phyloP scores from a whole-genome alignment of 176 grass and related monocot genomes.

The Avena eriantha region DNA sequence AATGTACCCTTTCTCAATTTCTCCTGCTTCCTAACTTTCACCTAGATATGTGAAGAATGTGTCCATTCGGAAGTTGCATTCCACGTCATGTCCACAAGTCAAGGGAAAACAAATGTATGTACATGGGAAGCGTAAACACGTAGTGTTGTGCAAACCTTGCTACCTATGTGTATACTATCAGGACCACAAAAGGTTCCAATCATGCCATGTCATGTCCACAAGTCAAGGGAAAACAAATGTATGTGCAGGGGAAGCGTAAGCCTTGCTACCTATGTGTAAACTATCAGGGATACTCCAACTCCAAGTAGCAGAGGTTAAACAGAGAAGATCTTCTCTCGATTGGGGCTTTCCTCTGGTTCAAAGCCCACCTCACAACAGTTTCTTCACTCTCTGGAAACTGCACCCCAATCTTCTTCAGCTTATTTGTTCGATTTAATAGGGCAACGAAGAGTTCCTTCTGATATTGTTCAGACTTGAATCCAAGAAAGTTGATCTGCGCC shows the following conservation, averaged over 20 bases:
- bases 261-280: neutral
- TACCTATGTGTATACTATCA: neutral
- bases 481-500: slow-evolving; percentile 41
- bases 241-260: neutral
- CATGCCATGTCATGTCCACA: slow-evolving; percentile 1
- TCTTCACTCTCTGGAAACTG: slow-evolving; percentile 13
- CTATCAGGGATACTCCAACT: slow-evolving; percentile 37
- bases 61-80: neutral
- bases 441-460: slow-evolving; percentile 23
- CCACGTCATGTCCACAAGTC: neutral
- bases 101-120: neutral
- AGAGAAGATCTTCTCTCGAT: slow-evolving; percentile 7
- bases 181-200: neutral
- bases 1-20: neutral
- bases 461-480: slow-evolving; percentile 45
- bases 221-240: neutral
- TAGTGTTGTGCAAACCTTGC: neutral
- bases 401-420: slow-evolving; percentile 40
- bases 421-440: slow-evolving; percentile 41
- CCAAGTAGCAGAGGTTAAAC: neutral
- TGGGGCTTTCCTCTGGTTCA: slow-evolving; percentile 15
- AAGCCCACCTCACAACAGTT: slow-evolving; percentile 21
- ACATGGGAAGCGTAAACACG: neutral
- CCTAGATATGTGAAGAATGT: neutral
- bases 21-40: neutral